Evolutionary conservation across 1,139 yeast species (phyloP), one percentile per base, ranked within the genome.

Genomic region (Meyerozyma smithsonii): DNA sequence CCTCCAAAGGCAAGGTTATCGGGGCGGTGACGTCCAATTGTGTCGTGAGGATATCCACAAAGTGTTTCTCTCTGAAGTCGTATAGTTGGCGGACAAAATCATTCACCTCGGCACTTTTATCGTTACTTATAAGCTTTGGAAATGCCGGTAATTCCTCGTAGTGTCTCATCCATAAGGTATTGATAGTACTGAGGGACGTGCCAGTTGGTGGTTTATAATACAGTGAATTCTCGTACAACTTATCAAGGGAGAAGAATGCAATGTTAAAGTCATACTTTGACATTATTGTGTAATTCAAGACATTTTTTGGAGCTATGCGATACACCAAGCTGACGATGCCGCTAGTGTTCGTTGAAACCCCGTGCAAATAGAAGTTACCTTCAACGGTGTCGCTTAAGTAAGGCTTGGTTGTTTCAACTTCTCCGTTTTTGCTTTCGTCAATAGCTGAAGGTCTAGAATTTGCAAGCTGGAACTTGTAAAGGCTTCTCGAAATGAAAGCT

Each of bases 391-490:
- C 53, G 26, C 50, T 58, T 24, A 59, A 45, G 38, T 49, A 59
- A 3, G 55, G 55, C 36, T 50, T 46, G 18, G 51, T 42, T 4
- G 39, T 36, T 16, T 42, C 46, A 8, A 43, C 40, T 14, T 43
- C 49, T 2, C 44, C 47, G 15, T 42, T 42, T 14, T 38, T 37
- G 32, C 12, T 10, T 12, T 37, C 55, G 2, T 49, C 58, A 2
- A 47, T 57, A 16, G 51, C 58, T 4, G 47, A 55, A 5, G n/a
- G 34, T 6, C 52, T 46, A 3, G 58, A 49, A 28, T 54, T 53
- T 12, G 50, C 46, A n/a, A 64, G 43, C 42, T 64, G 70, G 43
- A 51, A 66, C 12, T 59, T 50, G 39, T 58, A 50, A 15, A 65
- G 45, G 18, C 49, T 45, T 28, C 48, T 55, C 2, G 52, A 46